Base-by-base conservation (phyloP, 2,329 filamentous ascomycete genomes). In the Fusarium palustre region DNA sequence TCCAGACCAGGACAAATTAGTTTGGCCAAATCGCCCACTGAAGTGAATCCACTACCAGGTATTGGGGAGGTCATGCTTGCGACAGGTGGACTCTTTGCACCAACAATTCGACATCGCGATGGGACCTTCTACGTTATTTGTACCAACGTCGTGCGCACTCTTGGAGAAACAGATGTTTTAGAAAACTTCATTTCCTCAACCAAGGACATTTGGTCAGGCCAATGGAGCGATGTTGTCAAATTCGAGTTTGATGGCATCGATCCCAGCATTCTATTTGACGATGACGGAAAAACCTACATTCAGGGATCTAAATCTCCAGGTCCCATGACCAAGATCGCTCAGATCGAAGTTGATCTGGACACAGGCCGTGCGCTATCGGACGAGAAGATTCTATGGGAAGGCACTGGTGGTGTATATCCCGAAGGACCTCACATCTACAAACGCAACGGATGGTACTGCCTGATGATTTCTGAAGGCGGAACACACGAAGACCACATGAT, bases 401-500 rank as follows among this genome's bases (percentile, higher is more conserved):
- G 60, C 0, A 64, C 60, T 0, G 60, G 60, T 0, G 50, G 60
- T 1, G 59, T 64, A 1, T 64, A 64, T 1, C 60, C 60, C 1
- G 60, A 64, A 3, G 60, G 60, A 3, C 60, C 60, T 0, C 60
- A 64, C 8, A 45, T 64, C 2, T 64, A 64, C 25, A 64, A 64
- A 11, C 60, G 60, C 7, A 64, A 64, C 0, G 60, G 43, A 10
- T 64, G 60, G 60, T 64, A 64, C 13, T 64, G 43, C 5, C 50
- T 58, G 1, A 45, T 64, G 42, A 64, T 58, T 1, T 64, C 60
- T 1, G 60, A 64, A 2, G 60, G 60, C 1, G 60, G 60, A n/a
- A 64, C 60, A 3, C 50, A 64, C 0, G 50, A 64, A 4, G 50
- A 64, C 22, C 60, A 64, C 2, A 64, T 64, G 50, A 64, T 64